Percentiles rank a stretch among this genome's conserved stretches.
Conservation (phyloP, 768 basidiomycete genomes). For the Melanogaster broomeanus region DNA sequence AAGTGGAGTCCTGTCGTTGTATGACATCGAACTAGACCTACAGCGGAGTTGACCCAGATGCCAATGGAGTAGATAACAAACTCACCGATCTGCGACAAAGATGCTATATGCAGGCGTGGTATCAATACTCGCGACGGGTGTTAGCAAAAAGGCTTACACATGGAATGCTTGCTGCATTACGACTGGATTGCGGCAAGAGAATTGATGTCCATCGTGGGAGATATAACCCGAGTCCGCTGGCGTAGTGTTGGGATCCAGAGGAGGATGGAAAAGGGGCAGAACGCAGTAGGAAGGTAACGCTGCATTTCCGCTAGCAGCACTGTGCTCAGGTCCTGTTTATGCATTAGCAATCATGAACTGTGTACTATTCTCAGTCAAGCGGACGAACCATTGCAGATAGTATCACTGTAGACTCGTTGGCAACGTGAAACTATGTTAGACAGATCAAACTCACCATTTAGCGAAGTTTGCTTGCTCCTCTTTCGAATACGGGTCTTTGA, state of each 20-base stretch:
- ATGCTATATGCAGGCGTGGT: constrained; percentile 35
- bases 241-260: constrained; percentile 27
- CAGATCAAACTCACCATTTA: constrained; percentile 18
- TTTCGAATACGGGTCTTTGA: constrained; percentile 59
- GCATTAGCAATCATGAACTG: not conserved
- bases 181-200: constrained; percentile 53
- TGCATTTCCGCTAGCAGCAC: constrained; percentile 34
- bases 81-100: constrained; percentile 54
- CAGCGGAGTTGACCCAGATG: not conserved
- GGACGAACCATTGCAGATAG: constrained; percentile 35
- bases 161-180: constrained; percentile 59
- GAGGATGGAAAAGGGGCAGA: constrained; percentile 53
- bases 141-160: constrained; percentile 43
- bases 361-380: not conserved
- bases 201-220: constrained; percentile 58
- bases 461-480: constrained; percentile 50
- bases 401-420: constrained; percentile 34
- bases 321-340: constrained; percentile 51
- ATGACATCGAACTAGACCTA: constrained; percentile 55
- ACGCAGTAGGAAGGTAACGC: constrained; percentile 56
- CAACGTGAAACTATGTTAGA: not conserved
- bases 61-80: not conserved
- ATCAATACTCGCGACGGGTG: constrained; percentile 2
- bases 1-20: constrained; percentile 44
- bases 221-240: constrained; percentile 43